Evolutionary conservation across 352 stramenopile genomes (phyloP).

Genomic region (Phytopythium chamaehyphon): DNA sequence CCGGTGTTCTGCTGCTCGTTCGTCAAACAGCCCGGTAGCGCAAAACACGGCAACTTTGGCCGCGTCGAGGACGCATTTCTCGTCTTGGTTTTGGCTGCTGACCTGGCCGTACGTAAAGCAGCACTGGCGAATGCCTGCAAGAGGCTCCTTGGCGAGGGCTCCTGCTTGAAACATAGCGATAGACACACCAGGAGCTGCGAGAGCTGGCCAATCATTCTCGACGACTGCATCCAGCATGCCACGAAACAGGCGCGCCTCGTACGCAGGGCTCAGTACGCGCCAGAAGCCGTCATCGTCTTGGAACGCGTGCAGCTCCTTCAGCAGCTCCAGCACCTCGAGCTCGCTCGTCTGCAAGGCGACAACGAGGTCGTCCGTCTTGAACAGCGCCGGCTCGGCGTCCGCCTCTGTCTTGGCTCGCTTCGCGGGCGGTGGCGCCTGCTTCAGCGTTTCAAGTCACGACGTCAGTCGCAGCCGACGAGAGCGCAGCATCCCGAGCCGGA

Average conservation of each 20-base stretch:
- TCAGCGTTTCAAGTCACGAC: background rate
- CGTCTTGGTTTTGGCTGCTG: conserved; percentile 7
- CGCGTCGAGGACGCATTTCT: conserved; percentile 46
- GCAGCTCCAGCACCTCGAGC: conserved; percentile 53
- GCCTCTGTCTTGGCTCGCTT: conserved; percentile 42
- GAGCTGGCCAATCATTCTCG: conserved; percentile 64
- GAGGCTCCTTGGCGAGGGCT: conserved; percentile 28
- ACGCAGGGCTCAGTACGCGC: conserved; percentile 52
- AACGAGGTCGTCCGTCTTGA: conserved; percentile 65
- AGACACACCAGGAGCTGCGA: conserved; percentile 31
- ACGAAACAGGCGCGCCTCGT: conserved; percentile 56
- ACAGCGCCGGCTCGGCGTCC: conserved; percentile 26
- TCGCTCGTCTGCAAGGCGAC: conserved; percentile 54
- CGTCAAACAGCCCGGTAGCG: conserved; percentile 70
- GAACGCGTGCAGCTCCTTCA: conserved; percentile 61
- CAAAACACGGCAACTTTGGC: conserved; percentile 70
- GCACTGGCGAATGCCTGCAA: conserved; percentile 64
- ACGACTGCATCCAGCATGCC: conserved; percentile 73
- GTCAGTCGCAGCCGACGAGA: background rate
- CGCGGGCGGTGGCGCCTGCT: conserved; percentile 3
- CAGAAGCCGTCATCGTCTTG: conserved; percentile 59
- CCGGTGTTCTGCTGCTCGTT: conserved; percentile 29
- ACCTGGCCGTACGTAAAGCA: conserved; percentile 58
- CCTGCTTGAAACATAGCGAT: conserved; percentile 33
- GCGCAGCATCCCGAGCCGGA: background rate